These are phyloP conservation scores for Noccaea bulbosa DNA, from an alignment of 345 rosid genomes.

Conservation along the genomic window DNA sequence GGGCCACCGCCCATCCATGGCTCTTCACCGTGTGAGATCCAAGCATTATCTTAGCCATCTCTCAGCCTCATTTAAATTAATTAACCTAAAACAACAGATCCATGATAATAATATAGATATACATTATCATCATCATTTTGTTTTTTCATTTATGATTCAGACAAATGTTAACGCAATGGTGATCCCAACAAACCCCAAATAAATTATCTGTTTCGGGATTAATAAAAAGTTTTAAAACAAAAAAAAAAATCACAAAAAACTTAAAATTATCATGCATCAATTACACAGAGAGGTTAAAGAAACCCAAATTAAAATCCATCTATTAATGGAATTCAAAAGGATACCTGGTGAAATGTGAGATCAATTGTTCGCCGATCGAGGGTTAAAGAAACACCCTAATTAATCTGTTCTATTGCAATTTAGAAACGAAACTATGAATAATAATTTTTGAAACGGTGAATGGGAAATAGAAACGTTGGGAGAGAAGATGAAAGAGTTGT, in stretches of 20 bases:
- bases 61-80: constrained; percentile 2
- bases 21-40: constrained; percentile 54
- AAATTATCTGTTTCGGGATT: background rate
- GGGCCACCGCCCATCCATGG: constrained; percentile 60
- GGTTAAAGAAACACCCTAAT: constrained; percentile 13
- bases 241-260: constrained; percentile 8
- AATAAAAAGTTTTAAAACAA: too few relatives aligned
- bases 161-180: background rate
- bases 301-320: too few relatives aligned
- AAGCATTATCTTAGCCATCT: constrained; percentile 50
- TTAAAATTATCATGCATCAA: constrained; percentile 9
- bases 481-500: background rate
- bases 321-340: background rate
- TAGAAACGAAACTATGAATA: constrained; percentile 12
- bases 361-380: constrained; percentile 8
- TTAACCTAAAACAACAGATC: constrained; percentile 9
- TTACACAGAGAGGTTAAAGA: background rate
- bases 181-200: background rate
- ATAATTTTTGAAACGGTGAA: constrained; percentile 5
- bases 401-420: constrained; percentile 15
- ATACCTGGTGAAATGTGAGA: constrained; percentile 36
- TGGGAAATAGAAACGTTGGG: background rate
- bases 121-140: background rate
- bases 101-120: too few relatives aligned
- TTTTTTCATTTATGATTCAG: background rate